Conservation (phyloP, 2,329 filamentous ascomycete genomes). For the Aspergillus chevalieri region DNA sequence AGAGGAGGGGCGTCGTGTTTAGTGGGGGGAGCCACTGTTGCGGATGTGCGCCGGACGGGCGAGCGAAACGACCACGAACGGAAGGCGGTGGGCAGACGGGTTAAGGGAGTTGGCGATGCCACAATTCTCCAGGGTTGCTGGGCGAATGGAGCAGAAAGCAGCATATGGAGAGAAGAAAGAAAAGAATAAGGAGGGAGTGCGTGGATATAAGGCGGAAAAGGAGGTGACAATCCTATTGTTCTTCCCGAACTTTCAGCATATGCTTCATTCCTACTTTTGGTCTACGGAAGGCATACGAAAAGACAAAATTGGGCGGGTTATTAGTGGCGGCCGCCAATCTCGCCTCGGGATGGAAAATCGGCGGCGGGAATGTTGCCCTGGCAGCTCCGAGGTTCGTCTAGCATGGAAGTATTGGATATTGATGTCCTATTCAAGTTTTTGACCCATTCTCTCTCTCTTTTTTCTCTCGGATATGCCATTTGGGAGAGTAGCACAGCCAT, state of each 20-base stretch:
- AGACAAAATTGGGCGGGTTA: background rate
- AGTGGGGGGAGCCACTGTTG: slow-evolving; percentile 39
- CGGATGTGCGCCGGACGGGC: slow-evolving; percentile 28
- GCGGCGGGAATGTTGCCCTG: slow-evolving; percentile 6
- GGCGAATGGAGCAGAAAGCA: background rate
- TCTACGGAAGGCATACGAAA: background rate
- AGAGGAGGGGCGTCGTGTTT: slow-evolving; percentile 26
- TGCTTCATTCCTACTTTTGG: background rate
- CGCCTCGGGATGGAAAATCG: slow-evolving; percentile 9
- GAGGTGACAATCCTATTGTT: background rate
- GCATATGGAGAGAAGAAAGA: background rate
- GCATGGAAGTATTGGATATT: background rate
- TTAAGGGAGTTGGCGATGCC: slow-evolving; percentile 20
- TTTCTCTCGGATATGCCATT: too few relatives aligned
- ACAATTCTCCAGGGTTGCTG: background rate
- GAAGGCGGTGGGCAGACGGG: slow-evolving; percentile 33
- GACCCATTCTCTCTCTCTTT: too few relatives aligned
- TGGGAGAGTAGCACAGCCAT: too few relatives aligned
- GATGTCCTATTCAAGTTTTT: background rate
- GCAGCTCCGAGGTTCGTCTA: slow-evolving; percentile 8
- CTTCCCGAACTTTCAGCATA: background rate
- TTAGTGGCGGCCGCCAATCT: background rate
- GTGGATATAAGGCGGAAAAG: background rate
- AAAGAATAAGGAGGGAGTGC: background rate
- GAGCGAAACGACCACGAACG: slow-evolving; percentile 17